These are phyloP conservation scores for Flaveria robusta DNA, from an alignment of 129 eudicot species.

Conservation along the genomic window DNA sequence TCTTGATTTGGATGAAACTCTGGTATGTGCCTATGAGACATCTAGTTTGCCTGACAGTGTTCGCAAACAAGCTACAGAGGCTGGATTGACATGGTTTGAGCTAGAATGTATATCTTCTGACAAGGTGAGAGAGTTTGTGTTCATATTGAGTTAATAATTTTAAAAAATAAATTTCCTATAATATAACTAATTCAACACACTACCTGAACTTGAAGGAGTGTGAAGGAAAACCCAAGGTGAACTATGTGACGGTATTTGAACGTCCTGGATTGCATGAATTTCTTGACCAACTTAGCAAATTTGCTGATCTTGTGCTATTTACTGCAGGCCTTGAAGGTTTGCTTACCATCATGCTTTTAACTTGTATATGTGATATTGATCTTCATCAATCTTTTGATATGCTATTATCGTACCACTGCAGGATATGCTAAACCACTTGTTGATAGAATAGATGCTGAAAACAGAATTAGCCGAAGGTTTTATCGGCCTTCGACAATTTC, in stretches of 20 bases:
- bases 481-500: slow-evolving; percentile 92
- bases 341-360: slow-evolving; percentile 11
- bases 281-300: slow-evolving; percentile 74
- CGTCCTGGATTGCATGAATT: slow-evolving; percentile 96
- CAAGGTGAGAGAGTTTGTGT: slow-evolving; percentile 44
- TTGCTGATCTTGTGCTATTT: slow-evolving; percentile 91
- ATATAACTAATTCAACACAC: slow-evolving; percentile 17
- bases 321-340: slow-evolving; percentile 99
- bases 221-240: slow-evolving; percentile 91
- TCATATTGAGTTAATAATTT: background rate
- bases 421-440: slow-evolving; percentile 99
- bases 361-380: slow-evolving; percentile 9
- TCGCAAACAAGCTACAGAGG: slow-evolving; percentile 85
- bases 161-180: background rate
- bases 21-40: slow-evolving; percentile 96
- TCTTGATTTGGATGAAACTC: slow-evolving; percentile 97
- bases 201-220: slow-evolving; percentile 50
- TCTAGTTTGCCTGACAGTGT: slow-evolving; percentile 82
- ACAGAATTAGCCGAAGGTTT: slow-evolving; percentile 63
- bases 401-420: slow-evolving; percentile 34
- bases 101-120: slow-evolving; percentile 91
- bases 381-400: slow-evolving; percentile 30
- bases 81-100: slow-evolving; percentile 96
- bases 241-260: slow-evolving; percentile 96
- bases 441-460: slow-evolving; percentile 82